Percentiles rank a stretch among this genome's conserved stretches.
These are phyloP conservation scores for Iris macrosiphon DNA, from an alignment of 106 monocot species.

Conservation along the genomic window DNA sequence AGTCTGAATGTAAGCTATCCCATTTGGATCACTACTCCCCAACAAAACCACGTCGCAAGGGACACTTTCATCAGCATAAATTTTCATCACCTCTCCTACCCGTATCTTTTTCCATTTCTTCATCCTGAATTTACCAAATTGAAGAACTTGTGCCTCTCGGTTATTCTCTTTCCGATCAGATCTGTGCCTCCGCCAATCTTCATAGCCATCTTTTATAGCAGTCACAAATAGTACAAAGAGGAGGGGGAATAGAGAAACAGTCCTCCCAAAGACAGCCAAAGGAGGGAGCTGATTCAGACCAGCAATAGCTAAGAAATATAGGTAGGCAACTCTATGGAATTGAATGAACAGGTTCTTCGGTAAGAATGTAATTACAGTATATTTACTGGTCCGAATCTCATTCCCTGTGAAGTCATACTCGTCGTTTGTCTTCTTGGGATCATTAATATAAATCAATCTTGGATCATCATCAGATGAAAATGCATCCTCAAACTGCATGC, in stretches of 20 bases:
- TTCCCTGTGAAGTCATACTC: slow-evolving; percentile 91
- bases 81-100: slow-evolving; percentile 90
- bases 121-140: slow-evolving; percentile 53
- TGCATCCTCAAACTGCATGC: slow-evolving; percentile 60
- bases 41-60: slow-evolving; percentile 94
- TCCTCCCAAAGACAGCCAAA: slow-evolving; percentile 94
- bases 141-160: slow-evolving; percentile 63
- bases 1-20: slow-evolving; percentile 95
- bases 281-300: slow-evolving; percentile 98
- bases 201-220: slow-evolving; percentile 98
- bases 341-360: slow-evolving; percentile 97
- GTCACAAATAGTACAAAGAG: slow-evolving; percentile 96
- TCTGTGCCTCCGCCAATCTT: slow-evolving; percentile 95
- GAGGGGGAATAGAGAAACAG: slow-evolving; percentile 93
- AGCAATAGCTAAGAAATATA: slow-evolving; percentile 96
- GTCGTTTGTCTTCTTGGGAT: slow-evolving; percentile 81
- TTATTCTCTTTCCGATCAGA: slow-evolving; percentile 96
- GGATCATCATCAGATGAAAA: slow-evolving; percentile 43
- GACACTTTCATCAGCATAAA: slow-evolving; percentile 71
- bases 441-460: slow-evolving; percentile 83
- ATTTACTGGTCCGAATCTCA: slow-evolving; percentile 95
- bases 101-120: slow-evolving; percentile 89
- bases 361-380: slow-evolving; percentile 87
- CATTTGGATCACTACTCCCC: slow-evolving; percentile 89
- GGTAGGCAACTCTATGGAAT: slow-evolving; percentile 87